These are phyloP conservation scores for Kwoniella pini DNA, from an alignment of 768 basidiomycete genomes.

Conservation along the genomic window DNA sequence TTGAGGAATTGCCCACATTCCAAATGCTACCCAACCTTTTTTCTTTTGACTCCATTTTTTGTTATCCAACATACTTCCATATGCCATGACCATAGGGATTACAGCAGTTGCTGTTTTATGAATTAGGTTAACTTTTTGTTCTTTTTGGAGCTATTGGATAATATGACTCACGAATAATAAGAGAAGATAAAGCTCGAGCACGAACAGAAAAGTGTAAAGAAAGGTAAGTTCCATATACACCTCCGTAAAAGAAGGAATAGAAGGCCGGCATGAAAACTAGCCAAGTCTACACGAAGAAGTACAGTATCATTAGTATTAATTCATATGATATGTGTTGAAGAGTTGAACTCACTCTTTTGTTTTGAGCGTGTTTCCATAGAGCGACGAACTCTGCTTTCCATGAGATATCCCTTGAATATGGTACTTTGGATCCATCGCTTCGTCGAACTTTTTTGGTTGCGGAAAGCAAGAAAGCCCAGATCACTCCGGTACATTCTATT, in stretches of 20 bases:
- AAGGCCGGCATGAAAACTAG: slow-evolving; percentile 21
- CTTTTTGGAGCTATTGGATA: too few relatives aligned
- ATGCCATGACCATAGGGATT: slow-evolving; percentile 22
- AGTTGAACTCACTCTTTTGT: slow-evolving; percentile 1
- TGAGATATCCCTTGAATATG: slow-evolving; percentile 14
- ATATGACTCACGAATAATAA: slow-evolving; percentile 31
- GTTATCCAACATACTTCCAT: slow-evolving; percentile 23
- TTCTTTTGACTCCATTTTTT: slow-evolving; percentile 14
- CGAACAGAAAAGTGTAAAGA: slow-evolving; percentile 27
- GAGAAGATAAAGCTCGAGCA: slow-evolving; percentile 30
- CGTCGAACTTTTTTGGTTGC: slow-evolving; percentile 21
- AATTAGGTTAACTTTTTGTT: neutral
- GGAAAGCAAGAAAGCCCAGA: slow-evolving; percentile 15
- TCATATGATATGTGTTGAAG: neutral
- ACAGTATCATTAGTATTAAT: neutral
- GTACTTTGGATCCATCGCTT: slow-evolving; percentile 17
- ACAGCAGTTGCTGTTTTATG: slow-evolving; percentile 7
- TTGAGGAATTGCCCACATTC: slow-evolving; percentile 15
- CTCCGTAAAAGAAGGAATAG: slow-evolving; percentile 31
- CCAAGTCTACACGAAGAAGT: slow-evolving; percentile 17
- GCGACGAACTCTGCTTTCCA: slow-evolving; percentile 21
- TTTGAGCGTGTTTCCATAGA: slow-evolving; percentile 19
- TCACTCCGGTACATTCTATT: slow-evolving; percentile 15
- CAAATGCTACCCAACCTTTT: slow-evolving; percentile 19
- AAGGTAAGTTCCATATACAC: slow-evolving; percentile 24